These are phyloP conservation scores for Colletotrichum spinosum DNA, from an alignment of 2,329 filamentous ascomycete species.

Conservation along the genomic window DNA sequence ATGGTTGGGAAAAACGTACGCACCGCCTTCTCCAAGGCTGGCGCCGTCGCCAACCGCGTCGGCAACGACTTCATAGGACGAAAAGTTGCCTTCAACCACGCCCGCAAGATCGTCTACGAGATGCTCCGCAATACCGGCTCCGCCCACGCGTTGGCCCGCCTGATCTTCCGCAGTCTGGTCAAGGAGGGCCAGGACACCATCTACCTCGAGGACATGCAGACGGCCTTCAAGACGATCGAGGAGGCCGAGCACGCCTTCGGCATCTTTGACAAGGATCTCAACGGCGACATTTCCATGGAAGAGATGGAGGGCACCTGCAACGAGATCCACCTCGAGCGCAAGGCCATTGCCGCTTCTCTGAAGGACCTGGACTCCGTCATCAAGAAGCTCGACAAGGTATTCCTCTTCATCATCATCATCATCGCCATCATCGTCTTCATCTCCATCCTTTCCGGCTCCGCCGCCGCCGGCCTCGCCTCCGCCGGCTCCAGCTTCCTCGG, in stretches of 20 bases:
- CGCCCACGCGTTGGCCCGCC: constrained; percentile 85
- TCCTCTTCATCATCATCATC: constrained; percentile 86
- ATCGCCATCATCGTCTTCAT: constrained; percentile 89
- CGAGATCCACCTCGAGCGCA: constrained; percentile 93
- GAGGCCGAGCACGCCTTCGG: constrained; percentile 90
- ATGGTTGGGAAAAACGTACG: constrained; percentile 81
- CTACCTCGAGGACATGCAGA: constrained; percentile 79
- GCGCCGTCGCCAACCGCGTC: constrained; percentile 85
- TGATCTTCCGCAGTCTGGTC: constrained; percentile 88
- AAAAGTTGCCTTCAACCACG: constrained; percentile 77
- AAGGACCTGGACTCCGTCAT: constrained; percentile 97
- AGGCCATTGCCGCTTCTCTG: constrained; percentile 92
- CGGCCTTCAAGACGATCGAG: constrained; percentile 83
- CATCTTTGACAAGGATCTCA: constrained; percentile 97
- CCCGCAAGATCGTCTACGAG: constrained; percentile 84
- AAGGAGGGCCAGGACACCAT: constrained; percentile 82
- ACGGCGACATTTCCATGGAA: constrained; percentile 95
- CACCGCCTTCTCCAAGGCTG: constrained; percentile 81
- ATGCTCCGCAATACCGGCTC: constrained; percentile 78
- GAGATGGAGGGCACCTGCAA: constrained; percentile 94
- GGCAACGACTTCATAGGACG: constrained; percentile 93
- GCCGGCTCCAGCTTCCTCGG: constrained; percentile 89
- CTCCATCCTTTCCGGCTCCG: constrained; percentile 88
- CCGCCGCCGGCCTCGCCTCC: constrained; percentile 90
- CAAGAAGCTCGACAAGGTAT: constrained; percentile 87